Evolutionary conservation across 257 asterid species (phyloP).

Genomic region (Verbena officinalis): DNA sequence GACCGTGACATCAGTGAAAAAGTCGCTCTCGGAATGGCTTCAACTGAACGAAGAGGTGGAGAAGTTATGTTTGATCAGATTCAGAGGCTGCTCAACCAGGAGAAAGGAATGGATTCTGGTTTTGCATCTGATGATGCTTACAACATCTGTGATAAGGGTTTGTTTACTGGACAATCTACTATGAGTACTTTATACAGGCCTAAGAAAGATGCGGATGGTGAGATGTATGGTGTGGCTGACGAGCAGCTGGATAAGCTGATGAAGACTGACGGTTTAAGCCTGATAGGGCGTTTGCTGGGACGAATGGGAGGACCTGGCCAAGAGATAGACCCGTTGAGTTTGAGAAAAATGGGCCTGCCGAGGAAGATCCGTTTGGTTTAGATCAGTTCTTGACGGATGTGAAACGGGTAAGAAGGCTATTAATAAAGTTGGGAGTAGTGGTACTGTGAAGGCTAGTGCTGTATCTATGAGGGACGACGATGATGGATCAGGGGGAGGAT

Average conservation of each 20-base stretch:
- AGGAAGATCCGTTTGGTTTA: constrained; percentile 90
- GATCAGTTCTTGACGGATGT: constrained; percentile 90
- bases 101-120: constrained; percentile 92
- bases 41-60: constrained; percentile 61
- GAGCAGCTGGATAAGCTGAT: constrained; percentile 84
- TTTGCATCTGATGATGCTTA: constrained; percentile 80
- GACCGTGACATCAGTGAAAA: constrained; percentile 90
- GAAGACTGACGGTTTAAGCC: constrained; percentile 91
- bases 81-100: constrained; percentile 89
- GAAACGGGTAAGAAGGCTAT: constrained; percentile 82
- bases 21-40: constrained; percentile 89
- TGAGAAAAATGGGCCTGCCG: constrained; percentile 57
- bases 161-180: constrained; percentile 70
- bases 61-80: constrained; percentile 89
- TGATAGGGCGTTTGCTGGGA: constrained; percentile 71
- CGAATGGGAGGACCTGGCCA: constrained; percentile 66
- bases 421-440: constrained; percentile 71
- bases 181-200: constrained; percentile 80
- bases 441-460: constrained; percentile 58
- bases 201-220: constrained; percentile 77
- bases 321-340: constrained; percentile 86
- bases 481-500: constrained; percentile 29
- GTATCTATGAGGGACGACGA: constrained; percentile 59
- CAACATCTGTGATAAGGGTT: constrained; percentile 79
- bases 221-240: constrained; percentile 83